Evolutionary conservation across 306 rosid species (phyloP), one percentile per base, ranked within the genome.

Genomic region (Aeschynomene evenia): DNA sequence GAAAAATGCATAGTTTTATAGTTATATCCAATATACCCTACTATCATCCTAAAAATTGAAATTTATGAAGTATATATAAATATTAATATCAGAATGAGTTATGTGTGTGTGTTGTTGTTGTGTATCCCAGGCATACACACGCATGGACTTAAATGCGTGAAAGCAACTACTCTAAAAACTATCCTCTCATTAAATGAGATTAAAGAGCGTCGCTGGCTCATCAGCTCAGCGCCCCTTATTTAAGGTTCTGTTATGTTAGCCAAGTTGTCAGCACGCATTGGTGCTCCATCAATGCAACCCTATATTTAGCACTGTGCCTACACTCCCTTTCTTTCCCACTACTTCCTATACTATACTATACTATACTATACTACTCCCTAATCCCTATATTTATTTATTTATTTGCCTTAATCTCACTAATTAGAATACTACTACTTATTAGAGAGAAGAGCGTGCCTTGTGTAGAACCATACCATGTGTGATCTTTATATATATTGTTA

Each of bases 281-380:
- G 63, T 66, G 74, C 63, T 69, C 68, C 79, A 80, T 86, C 67
- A 80, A 80, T 86, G 84, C 84, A 75, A 70, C 66, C 77, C 84
- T 39, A 63, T 40, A 31, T 50, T 75, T 80, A 48, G 68, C 51
- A 56, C 1, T 49, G 1, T 50, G 15, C 33, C 74, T 48, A 65
- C 18, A 65, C 23, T 11, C 63, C 56, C 51, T 58, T 19, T 6
- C 1, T 48, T 29, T 36, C 26, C 63, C n/a, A n/a, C n/a, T n/a
- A n/a, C n/a, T n/a, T n/a, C n/a, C n/a, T n/a, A n/a, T n/a, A n/a
- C n/a, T n/a, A n/a, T n/a, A n/a, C n/a, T n/a, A n/a, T n/a, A n/a
- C n/a, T n/a, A n/a, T n/a, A n/a, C n/a, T n/a, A n/a, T n/a, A n/a
- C n/a, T n/a, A n/a, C n/a, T n/a, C n/a, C n/a, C n/a, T n/a, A n/a